Base-by-base conservation (phyloP, 2,329 filamentous ascomycete species). In the Bipolaris zeicola region DNA sequence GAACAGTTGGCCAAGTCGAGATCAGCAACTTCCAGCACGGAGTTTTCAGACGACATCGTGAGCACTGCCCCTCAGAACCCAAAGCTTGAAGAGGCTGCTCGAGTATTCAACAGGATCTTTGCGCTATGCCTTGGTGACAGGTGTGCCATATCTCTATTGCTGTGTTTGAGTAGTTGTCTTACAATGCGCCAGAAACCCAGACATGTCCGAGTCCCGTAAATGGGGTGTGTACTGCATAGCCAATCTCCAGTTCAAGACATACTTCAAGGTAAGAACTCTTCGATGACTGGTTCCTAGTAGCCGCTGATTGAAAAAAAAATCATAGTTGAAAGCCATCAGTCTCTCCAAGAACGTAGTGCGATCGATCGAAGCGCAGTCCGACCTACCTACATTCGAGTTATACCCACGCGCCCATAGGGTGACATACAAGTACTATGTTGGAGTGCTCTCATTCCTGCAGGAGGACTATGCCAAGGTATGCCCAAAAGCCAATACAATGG, bases 161-260 rank as follows among this genome's bases (percentile, higher is more conserved):
- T 18, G 3, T 47, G 39, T 20, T 51, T 13, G 42, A 16, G 57
- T 31, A 14, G 46, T 50, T 42, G 60, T 64, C 65, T 71, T 58
- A 72, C 60, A 51, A 52, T 38, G 18, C 28, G 52, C 51, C 68
- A 94, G 91, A 76, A 90, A 90, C 58, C 87, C 90, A 13, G 81
- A 97, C 42, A 87, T 92, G 70, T 60, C 54, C 22, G 90, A 96
- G 68, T 97, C 94, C 7, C 87, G 95, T 52, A 99, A 98, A 85
- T 99, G 95, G 95, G 96, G 92, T 6, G 90, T 96, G 45, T 99
- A 99, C 80, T 93, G 92, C 75, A 89, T 94, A 63, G 92, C 93
- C 70, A 98, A 96, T 72, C 84, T 99, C 6, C 82, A 97, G 13
- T 99, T 99, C 85, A 98, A 98, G 78, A 98, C 93, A 1, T 97